Evolutionary conservation across 176 grass and related monocot genomes (phyloP).

Genomic region (Musa acuminata): DNA sequence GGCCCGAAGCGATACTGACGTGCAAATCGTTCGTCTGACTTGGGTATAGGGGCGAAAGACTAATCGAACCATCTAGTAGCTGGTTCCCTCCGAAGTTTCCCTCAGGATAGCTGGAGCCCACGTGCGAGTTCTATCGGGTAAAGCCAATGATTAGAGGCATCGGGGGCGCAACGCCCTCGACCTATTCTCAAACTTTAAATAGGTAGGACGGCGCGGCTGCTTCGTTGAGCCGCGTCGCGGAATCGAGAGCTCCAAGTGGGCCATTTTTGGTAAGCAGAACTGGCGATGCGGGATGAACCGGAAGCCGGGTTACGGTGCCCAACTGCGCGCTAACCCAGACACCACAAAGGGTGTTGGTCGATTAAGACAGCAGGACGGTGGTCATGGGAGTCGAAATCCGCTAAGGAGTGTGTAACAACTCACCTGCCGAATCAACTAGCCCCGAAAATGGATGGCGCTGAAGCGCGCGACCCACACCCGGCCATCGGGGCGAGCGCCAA

Average conservation of each 20-base stretch:
- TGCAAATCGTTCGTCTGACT: slow-evolving; percentile 44
- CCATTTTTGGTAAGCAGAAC: slow-evolving; percentile 74
- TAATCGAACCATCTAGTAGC: slow-evolving; percentile 72
- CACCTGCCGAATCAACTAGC: slow-evolving; percentile 52
- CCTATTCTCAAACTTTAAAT: slow-evolving; percentile 73
- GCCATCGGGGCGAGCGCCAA: too few species aligned
- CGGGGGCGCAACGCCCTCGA: slow-evolving; percentile 51
- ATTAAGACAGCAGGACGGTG: slow-evolving; percentile 38
- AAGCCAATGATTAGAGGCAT: slow-evolving; percentile 29
- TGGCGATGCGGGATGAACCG: slow-evolving; percentile 60
- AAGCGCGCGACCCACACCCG: too few species aligned
- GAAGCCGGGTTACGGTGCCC: slow-evolving; percentile 40
- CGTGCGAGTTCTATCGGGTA: slow-evolving; percentile 5
- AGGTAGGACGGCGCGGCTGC: slow-evolving; percentile 29
- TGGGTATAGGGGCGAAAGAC: slow-evolving; percentile 54
- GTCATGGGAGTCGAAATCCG: slow-evolving; percentile 37
- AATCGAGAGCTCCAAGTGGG: slow-evolving; percentile 62
- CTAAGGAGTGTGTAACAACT: slow-evolving; percentile 55
- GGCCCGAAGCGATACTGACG: slow-evolving; percentile 37
- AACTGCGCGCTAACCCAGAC: neutral
- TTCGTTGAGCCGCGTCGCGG: slow-evolving; percentile 11
- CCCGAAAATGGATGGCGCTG: slow-evolving; percentile 35
- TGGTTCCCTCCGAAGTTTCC: slow-evolving; percentile 52
- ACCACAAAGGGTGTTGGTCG: slow-evolving; percentile 37
- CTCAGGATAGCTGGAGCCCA: slow-evolving; percentile 23